A percentile compares a stretch with the other conserved stretches of the same genome.
phyloP scores from a whole-genome alignment of 768 basidiomycete genomes.

The Mycena leptocephala region DNA sequence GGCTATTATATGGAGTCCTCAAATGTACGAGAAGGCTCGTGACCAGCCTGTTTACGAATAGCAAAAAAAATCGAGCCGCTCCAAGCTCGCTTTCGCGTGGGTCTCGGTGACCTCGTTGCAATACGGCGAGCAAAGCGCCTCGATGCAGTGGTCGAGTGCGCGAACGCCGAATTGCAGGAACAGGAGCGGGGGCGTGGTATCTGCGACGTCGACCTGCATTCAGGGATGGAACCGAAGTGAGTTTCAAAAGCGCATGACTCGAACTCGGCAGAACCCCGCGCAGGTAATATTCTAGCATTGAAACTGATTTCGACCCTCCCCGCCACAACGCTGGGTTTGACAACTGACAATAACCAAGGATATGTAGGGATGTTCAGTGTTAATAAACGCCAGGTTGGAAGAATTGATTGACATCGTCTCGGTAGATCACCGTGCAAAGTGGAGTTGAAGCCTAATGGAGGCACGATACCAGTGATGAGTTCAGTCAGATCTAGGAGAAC shows the following conservation, averaged over 20 bases:
- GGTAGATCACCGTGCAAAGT: not conserved
- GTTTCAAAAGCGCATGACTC: not conserved
- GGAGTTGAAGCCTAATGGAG: not conserved
- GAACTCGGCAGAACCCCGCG: not conserved
- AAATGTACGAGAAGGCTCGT: no score
- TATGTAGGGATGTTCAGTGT: not conserved
- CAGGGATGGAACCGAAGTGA: not conserved
- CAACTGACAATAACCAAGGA: not conserved
- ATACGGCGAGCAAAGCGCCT: no score
- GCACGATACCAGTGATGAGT: not conserved
- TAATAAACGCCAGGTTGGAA: not conserved
- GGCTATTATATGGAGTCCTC: no score
- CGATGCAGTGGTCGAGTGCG: no score
- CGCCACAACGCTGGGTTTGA: not conserved
- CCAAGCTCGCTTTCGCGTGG: no score
- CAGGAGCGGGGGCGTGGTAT: not conserved
- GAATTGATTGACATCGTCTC: not conserved
- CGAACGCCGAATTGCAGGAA: no score
- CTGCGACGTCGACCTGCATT: not conserved
- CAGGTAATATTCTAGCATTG: not conserved
- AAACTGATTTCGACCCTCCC: not conserved
- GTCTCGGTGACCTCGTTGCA: no score
- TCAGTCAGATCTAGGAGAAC: not conserved
- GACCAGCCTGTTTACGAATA: no score
- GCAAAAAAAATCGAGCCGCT: no score